phyloP scores from a whole-genome alignment of 2,329 filamentous ascomycete genomes.

The Sclerotinia trifoliorum region DNA sequence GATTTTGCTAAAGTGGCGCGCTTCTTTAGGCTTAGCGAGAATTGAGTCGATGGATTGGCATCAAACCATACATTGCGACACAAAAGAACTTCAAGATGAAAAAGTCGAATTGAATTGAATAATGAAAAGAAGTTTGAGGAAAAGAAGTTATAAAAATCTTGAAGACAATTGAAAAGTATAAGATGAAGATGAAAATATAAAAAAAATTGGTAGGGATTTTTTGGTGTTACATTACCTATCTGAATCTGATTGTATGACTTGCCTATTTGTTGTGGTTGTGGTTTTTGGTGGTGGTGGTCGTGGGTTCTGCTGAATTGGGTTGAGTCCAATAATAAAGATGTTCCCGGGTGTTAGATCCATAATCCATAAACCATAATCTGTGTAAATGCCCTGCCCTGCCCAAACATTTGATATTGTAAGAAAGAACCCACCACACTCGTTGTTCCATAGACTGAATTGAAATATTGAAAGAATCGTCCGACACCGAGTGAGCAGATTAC shows the following conservation, averaged over 20 bases:
- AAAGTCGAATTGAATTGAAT: not conserved
- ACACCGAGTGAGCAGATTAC: constrained; percentile 17
- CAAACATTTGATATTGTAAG: not conserved
- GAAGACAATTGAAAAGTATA: constrained; percentile 2
- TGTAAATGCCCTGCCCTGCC: not conserved
- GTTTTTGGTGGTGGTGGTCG: not conserved
- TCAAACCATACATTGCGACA: constrained; percentile 23
- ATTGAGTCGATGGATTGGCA: constrained; percentile 24
- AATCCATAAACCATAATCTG: constrained; percentile 7
- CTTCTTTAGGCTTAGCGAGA: constrained; percentile 25
- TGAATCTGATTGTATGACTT: constrained; percentile 22
- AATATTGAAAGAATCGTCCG: constrained; percentile 14
- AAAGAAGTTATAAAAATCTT: not conserved
- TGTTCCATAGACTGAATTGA: constrained; percentile 7
- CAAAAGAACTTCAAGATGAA: constrained; percentile 4
- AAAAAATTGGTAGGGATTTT: constrained; percentile 13
- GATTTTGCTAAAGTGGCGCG: constrained; percentile 25
- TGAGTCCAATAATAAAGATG: constrained; percentile 16
- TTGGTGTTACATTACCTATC: constrained; percentile 23
- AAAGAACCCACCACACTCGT: constrained; percentile 15
- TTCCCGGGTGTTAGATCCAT: not conserved
- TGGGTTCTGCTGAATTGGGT: constrained; percentile 8
- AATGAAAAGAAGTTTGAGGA: not conserved
- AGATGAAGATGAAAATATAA: constrained; percentile 10
- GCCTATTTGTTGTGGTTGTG: constrained; percentile 13